Base-by-base conservation (phyloP, 108 stramenopile species). In the Cyclostephanos tholiformis region DNA sequence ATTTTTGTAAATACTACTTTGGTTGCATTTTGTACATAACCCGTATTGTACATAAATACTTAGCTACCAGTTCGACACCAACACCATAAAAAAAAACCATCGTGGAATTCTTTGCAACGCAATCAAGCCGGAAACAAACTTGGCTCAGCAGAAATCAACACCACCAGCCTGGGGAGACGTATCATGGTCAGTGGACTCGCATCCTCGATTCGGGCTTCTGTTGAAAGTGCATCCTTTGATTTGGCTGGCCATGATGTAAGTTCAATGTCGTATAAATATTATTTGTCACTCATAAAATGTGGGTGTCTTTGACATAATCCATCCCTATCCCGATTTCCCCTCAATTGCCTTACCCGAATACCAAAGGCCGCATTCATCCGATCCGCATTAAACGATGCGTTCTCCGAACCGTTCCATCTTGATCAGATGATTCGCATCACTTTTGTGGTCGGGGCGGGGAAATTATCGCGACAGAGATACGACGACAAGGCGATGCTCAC, bases 381-480 rank as follows among this genome's bases (percentile, higher is more conserved):
- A 27, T 79, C 77, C 56, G 74, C 60, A 36, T 80, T 83, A 58
- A 83, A 50, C 23, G 70, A 81, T 65, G 92, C 89, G 52, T 93
- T 93, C 65, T 41, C 77, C 38, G 74, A 82, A 49, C 87, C 87
- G 3, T 72, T 93, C 16, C 55, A 30, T 19, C 63, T 89, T 6
- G 19, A 71, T 13, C 75, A 87, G 23, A 97, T 94, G 96, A 89
- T 97, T 60, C 91, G 94, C 5, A 73, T 95, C 22, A 97, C 96
- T 32, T 91, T 97, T 69, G 68, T 94, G 30, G 90, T 91, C 10
- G 96, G 96, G 14, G 96, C 88, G 6, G 96, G 96, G 38, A 97
- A 97, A 77, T 63, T 89, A 26, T 90, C 77, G 11, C 84, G 96
- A 63, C 83, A 87, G 72, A 94, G 88, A 63, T 98, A 97, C 72